Conservation (phyloP, 192 early-diverging fungal species). For the Backusella liffmaniae region DNA sequence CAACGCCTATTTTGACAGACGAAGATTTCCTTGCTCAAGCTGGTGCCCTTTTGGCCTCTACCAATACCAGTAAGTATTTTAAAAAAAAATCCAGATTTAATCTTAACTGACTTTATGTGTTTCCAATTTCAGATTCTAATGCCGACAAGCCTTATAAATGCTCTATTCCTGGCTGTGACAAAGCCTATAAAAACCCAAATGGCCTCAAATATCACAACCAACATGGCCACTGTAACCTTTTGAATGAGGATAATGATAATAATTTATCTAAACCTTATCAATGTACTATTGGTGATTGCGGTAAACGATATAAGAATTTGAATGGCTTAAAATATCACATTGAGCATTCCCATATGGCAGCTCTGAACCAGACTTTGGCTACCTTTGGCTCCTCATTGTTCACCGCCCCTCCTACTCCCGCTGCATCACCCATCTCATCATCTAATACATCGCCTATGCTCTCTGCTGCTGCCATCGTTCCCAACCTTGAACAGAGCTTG, state of each 20-base stretch:
- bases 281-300: slow-evolving; percentile 81
- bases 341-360: slow-evolving; percentile 78
- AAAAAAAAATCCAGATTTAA: slow-evolving; percentile 1
- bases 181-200: slow-evolving; percentile 98
- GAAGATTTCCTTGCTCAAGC: slow-evolving; percentile 45
- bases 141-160: slow-evolving; percentile 89
- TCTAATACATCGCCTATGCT: slow-evolving; percentile 12
- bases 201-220: slow-evolving; percentile 98
- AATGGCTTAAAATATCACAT: slow-evolving; percentile 96
- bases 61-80: slow-evolving; percentile 19
- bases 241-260: slow-evolving; percentile 55
- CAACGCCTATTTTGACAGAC: slow-evolving; percentile 29
- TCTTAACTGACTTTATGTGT: slow-evolving; percentile 12
- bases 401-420: not conserved
- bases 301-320: slow-evolving; percentile 95
- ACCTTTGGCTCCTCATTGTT: slow-evolving; percentile 32
- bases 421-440: not conserved
- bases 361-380: slow-evolving; percentile 36
- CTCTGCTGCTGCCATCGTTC: slow-evolving; percentile 7
- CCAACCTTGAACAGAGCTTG: not conserved
- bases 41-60: slow-evolving; percentile 33
- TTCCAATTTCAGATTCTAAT: slow-evolving; percentile 15
- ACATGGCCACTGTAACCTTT: slow-evolving; percentile 82
- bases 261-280: slow-evolving; percentile 67
- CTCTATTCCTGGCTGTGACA: slow-evolving; percentile 81